phyloP scores from a whole-genome alignment of 768 basidiomycete species.

The Cantharellus cinnabarinus region DNA sequence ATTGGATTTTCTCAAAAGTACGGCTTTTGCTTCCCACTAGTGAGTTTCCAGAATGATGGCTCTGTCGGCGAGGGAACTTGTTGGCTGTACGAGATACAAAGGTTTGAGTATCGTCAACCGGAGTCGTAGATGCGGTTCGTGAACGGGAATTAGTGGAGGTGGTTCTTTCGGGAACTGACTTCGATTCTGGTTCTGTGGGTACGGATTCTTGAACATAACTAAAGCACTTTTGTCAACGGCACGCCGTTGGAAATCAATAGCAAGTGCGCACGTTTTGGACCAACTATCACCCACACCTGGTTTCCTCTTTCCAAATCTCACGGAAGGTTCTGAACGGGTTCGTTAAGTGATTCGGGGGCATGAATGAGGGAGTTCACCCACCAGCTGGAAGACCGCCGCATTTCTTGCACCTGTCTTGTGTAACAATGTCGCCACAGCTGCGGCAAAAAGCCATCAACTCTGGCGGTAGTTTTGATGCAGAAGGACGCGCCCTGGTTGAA shows the following conservation, averaged over 20 bases:
- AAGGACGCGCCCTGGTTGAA: background rate
- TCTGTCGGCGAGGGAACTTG: too few species aligned
- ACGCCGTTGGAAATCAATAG: conserved; percentile 26
- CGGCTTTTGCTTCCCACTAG: too few species aligned
- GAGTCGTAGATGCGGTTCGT: background rate
- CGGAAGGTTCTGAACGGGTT: conserved; percentile 33
- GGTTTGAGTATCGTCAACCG: background rate
- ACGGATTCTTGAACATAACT: background rate
- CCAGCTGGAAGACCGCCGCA: conserved; percentile 67
- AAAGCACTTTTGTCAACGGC: conserved; percentile 18
- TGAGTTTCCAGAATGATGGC: too few species aligned
- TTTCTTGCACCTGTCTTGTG: conserved; percentile 39
- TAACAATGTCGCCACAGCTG: conserved; percentile 67
- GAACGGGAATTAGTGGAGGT: background rate
- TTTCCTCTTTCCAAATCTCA: conserved; percentile 38
- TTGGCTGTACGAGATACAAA: too few species aligned
- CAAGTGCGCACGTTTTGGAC: conserved; percentile 52
- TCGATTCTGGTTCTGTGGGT: background rate
- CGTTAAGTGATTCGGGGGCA: background rate
- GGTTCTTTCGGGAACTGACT: background rate
- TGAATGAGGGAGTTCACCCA: conserved; percentile 14
- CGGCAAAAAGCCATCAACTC: conserved; percentile 64
- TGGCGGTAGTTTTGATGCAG: background rate
- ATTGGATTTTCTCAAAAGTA: too few species aligned
- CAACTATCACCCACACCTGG: conserved; percentile 38